Evolutionary conservation across 805 yeast species (phyloP).

Genomic region (Candida chilensis): DNA sequence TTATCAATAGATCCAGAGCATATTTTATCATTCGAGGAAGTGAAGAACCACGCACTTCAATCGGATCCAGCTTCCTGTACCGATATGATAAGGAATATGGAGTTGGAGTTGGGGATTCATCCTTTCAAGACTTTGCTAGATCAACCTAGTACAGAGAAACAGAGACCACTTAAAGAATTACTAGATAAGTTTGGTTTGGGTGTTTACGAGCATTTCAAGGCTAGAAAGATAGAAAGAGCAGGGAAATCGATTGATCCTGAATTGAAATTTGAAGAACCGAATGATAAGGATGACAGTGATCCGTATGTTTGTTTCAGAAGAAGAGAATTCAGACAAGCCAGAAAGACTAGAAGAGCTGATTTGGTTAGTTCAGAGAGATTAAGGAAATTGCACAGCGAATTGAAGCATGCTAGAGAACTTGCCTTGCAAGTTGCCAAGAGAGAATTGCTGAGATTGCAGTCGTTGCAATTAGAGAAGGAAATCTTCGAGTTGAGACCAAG

Average conservation of each 20-base stretch:
- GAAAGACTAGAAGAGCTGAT: constrained; percentile 94
- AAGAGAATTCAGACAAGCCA: constrained; percentile 89
- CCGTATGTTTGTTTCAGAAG: constrained; percentile 95
- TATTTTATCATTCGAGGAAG: constrained; percentile 60
- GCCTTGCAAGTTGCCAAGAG: constrained; percentile 66
- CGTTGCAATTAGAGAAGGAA: constrained; percentile 50
- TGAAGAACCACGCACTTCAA: constrained; percentile 40
- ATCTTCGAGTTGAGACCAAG: constrained; percentile 67
- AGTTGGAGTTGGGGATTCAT: constrained; percentile 43
- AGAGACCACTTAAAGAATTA: constrained; percentile 37
- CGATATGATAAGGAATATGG: constrained; percentile 48
- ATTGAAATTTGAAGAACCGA: constrained; percentile 78
- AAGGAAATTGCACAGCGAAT: constrained; percentile 62
- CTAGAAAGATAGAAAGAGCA: constrained; percentile 55
- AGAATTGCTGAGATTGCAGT: constrained; percentile 54
- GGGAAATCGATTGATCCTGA: constrained; percentile 71
- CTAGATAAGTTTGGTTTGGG: constrained; percentile 52
- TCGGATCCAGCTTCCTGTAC: constrained; percentile 38
- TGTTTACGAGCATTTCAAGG: constrained; percentile 77
- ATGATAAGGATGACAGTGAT: constrained; percentile 85
- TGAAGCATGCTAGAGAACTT: constrained; percentile 66
- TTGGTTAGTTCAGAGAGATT: constrained; percentile 81
- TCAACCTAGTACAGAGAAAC: constrained; percentile 21
- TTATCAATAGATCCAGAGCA: constrained; percentile 77
- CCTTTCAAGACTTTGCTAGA: constrained; percentile 56